phyloP scores from a whole-genome alignment of 78 protist species.

The Polysphondylium violaceum region DNA sequence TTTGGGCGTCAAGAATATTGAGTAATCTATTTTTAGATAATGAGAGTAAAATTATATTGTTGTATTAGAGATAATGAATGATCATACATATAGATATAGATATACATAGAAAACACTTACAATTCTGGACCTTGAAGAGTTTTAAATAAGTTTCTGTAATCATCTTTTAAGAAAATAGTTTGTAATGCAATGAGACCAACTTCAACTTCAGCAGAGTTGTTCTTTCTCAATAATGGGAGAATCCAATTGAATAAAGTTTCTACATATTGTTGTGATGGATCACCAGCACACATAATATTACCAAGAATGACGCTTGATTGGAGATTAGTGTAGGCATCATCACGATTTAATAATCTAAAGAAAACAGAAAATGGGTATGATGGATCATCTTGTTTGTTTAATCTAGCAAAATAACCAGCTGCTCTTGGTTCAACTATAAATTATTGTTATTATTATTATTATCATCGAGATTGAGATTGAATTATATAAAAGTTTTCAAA shows the following conservation, averaged over 20 bases:
- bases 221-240: slow-evolving; percentile 49
- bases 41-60: not conserved
- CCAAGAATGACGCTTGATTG: slow-evolving; percentile 58
- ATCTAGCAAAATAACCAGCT: slow-evolving; percentile 21
- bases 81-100: too few relatives aligned
- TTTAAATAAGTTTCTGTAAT: slow-evolving; percentile 34
- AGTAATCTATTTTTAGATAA: slow-evolving; percentile 1
- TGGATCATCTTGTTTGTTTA: slow-evolving; percentile 10
- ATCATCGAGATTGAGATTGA: not conserved
- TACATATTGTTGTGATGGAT: slow-evolving; percentile 59
- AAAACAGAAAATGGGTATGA: slow-evolving; percentile 58
- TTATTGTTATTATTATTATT: not conserved
- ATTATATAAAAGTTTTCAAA: not conserved
- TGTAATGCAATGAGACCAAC: slow-evolving; percentile 74
- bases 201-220: slow-evolving; percentile 55
- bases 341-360: slow-evolving; percentile 53
- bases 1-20: slow-evolving; percentile 1
- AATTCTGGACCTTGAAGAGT: slow-evolving; percentile 30
- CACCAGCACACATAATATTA: slow-evolving; percentile 63
- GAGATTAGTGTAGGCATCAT: slow-evolving; percentile 68
- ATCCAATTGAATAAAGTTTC: slow-evolving; percentile 68
- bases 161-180: slow-evolving; percentile 52
- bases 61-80: too few relatives aligned
- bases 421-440: slow-evolving; percentile 69
- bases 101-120: slow-evolving; percentile 10